Conservation (phyloP, 768 basidiomycete species). For the Mycena capillaripes region DNA sequence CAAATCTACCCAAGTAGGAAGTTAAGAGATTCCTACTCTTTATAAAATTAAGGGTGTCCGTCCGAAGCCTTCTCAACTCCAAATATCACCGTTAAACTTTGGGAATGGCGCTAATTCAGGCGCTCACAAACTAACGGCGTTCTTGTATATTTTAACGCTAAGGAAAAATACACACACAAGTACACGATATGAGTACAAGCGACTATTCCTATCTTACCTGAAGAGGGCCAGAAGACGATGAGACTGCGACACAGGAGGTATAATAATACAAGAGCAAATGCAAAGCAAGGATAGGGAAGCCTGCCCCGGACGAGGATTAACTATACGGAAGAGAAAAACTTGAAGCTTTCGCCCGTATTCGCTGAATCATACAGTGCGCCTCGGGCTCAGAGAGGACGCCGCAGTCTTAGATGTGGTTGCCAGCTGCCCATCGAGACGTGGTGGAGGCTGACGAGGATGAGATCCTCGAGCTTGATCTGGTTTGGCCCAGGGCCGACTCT, state of each 20-base stretch:
- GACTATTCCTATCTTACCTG: conserved; percentile 29
- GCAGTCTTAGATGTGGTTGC: conserved; percentile 82
- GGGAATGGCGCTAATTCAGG: no score
- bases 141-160: conserved; percentile 4
- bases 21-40: no score
- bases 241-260: conserved; percentile 22
- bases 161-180: neutral
- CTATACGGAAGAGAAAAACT: no score
- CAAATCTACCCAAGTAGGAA: no score
- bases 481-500: conserved; percentile 65
- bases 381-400: conserved; percentile 49
- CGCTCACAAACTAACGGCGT: no score
- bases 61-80: no score
- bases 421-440: conserved; percentile 88
- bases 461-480: conserved; percentile 73
- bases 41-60: no score
- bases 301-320: neutral
- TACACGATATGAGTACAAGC: conserved; percentile 30
- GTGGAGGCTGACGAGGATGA: conserved; percentile 83
- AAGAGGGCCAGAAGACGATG: conserved; percentile 41
- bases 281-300: conserved; percentile 4
- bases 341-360: conserved; percentile 24
- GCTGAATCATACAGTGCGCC: no score
- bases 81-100: no score
- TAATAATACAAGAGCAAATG: conserved; percentile 31